A percentile compares a stretch with the other conserved stretches of the same genome.
Evolutionary conservation across 371 early-diverging fungal genomes (phyloP).

Genomic region (Umbelopsis sp.): DNA sequence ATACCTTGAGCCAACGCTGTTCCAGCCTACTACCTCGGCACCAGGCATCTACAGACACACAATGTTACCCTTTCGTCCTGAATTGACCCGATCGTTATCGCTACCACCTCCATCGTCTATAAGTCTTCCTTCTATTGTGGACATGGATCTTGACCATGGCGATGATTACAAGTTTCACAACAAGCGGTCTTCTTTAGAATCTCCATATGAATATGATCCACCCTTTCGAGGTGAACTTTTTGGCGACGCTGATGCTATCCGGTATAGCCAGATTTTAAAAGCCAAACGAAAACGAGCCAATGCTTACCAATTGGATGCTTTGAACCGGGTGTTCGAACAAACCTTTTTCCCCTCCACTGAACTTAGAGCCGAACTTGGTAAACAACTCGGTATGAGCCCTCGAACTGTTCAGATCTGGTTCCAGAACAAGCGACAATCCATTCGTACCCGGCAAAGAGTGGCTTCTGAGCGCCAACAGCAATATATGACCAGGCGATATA

Average conservation of each 20-base stretch:
- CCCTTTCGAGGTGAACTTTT: background rate
- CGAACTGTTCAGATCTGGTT: conserved; percentile 86
- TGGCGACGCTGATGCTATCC: conserved; percentile 11
- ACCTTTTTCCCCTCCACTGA: conserved; percentile 56
- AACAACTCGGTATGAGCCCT: conserved; percentile 74
- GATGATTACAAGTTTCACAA: background rate
- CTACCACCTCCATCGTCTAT: background rate
- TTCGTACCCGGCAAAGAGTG: conserved; percentile 25
- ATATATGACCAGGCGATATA: conserved; percentile 14
- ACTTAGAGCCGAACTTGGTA: conserved; percentile 71
- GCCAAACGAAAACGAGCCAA: conserved; percentile 26
- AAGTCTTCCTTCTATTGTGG: conserved; percentile 8
- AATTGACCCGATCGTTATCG: background rate
- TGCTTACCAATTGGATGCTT: conserved; percentile 35
- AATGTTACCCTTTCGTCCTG: background rate
- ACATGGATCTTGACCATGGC: background rate
- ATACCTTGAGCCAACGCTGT: background rate
- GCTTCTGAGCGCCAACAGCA: background rate
- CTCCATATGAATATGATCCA: background rate
- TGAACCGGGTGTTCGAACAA: conserved; percentile 42
- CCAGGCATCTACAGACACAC: background rate
- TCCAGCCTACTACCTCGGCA: background rate
- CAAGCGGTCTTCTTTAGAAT: background rate
- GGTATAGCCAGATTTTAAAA: conserved; percentile 16
- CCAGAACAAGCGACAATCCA: conserved; percentile 74